These are phyloP conservation scores for Diaporthe ilicicola DNA, from an alignment of 2,329 filamentous ascomycete genomes.

Conservation along the genomic window DNA sequence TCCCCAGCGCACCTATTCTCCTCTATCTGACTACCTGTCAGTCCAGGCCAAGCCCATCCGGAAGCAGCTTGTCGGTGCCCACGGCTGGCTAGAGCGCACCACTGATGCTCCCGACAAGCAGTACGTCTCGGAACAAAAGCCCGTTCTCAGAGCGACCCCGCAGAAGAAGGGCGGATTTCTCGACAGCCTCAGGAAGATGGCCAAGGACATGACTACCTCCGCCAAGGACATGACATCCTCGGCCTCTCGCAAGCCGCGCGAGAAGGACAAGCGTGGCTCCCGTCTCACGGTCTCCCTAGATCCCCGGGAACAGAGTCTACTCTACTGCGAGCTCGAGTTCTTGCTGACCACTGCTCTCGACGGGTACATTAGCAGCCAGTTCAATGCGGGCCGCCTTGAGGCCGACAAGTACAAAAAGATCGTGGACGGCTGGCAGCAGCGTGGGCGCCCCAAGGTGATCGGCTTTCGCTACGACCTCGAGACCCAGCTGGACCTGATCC, in stretches of 20 bases:
- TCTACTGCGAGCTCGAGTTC: slow-evolving; percentile 68
- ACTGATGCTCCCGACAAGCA: slow-evolving; percentile 40
- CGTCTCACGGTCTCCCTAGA: slow-evolving; percentile 59
- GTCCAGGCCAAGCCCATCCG: slow-evolving; percentile 50
- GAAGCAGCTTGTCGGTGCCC: slow-evolving; percentile 63
- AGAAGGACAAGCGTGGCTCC: slow-evolving; percentile 41
- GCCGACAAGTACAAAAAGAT: slow-evolving; percentile 60
- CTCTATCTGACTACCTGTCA: slow-evolving; percentile 53
- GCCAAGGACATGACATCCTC: slow-evolving; percentile 32
- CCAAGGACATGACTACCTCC: slow-evolving; percentile 54
- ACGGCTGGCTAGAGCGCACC: slow-evolving; percentile 65
- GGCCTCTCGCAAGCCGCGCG: slow-evolving; percentile 38
- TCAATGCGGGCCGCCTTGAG: slow-evolving; percentile 63
- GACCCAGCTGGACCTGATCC: slow-evolving; percentile 65
- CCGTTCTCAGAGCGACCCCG: slow-evolving; percentile 14
- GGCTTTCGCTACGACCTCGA: slow-evolving; percentile 68
- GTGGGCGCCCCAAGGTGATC: slow-evolving; percentile 62
- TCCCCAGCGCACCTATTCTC: slow-evolving; percentile 48
- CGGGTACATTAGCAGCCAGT: slow-evolving; percentile 60
- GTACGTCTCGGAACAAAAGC: slow-evolving; percentile 18
- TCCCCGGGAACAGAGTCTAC: slow-evolving; percentile 64
- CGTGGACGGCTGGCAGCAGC: slow-evolving; percentile 59
- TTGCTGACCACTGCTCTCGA: slow-evolving; percentile 60
- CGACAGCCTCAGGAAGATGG: slow-evolving; percentile 59
- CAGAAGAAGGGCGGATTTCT: slow-evolving; percentile 53